Base-by-base conservation (phyloP, 2,329 filamentous ascomycete species). In the Byssochlamys sp. region DNA sequence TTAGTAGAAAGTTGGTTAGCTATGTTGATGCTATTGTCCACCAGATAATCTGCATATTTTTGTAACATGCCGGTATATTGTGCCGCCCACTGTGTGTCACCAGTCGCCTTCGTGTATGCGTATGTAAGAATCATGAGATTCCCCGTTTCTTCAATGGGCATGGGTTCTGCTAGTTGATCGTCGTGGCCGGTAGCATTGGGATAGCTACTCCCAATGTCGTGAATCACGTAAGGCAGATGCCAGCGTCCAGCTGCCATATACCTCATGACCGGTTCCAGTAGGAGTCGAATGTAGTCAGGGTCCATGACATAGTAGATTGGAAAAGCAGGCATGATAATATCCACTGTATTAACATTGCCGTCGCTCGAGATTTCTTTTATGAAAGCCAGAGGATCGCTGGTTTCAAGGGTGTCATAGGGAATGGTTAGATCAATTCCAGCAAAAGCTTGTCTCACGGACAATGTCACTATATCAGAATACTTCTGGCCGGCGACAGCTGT, bases 331-430 rank as follows among this genome's bases (percentile, higher is more conserved):
- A 71, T 75, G 39, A 77, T 75, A 35, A 77, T 67, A 58, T 77
- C 75, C 14, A 77, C 66, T 0, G 75, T 77, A 56, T 77, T 75
- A 45, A 74, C 57, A 56, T 77, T 76, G 2, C 74, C 75, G 56
- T 77, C 68, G 50, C 73, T 76, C 4, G 72, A 75, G 48, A 77
- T 69, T 59, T 77, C 74, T 54, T 77, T 77, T 59, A 77, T 68
- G 45, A 76, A 77, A 4, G 69, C 72, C 29, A 73, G 59, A 1
- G 69, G 63, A 33, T 70, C 61, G 19, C 59, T 62, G 1, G 67
- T 69, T 57, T 71, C 62, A 4, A 69, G 63, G 3, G 71, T 67
- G 35, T 67, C 65, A 26, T 67, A 61, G 14, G 73, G 69, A 45
- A 76, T 73, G 4, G 70, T 71, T 35, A 77, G 29, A 51, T 77